Conservation (phyloP, 176 grass and related monocot genomes). For the Musa acuminata region DNA sequence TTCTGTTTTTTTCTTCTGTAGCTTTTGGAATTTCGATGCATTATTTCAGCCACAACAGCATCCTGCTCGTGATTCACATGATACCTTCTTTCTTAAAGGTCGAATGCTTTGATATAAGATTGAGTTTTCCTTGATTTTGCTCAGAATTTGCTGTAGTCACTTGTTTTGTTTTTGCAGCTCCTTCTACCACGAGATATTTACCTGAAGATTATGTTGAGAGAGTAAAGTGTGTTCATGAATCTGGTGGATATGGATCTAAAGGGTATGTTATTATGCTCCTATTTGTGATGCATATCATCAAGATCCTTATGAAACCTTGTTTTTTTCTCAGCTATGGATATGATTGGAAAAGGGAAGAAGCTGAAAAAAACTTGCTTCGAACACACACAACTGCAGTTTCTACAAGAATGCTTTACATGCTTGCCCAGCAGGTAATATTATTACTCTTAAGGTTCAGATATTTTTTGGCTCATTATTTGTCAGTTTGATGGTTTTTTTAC, state of each 20-base stretch:
- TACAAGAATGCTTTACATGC: slow-evolving; percentile 83
- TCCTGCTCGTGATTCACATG: slow-evolving; percentile 96
- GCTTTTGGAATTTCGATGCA: slow-evolving; percentile 99
- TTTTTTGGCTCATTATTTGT: background rate
- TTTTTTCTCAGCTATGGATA: slow-evolving; percentile 65
- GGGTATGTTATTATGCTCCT: slow-evolving; percentile 47
- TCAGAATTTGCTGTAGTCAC: background rate
- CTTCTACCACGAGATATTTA: slow-evolving; percentile 49
- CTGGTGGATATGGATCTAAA: slow-evolving; percentile 80
- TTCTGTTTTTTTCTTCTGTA: slow-evolving; percentile 15
- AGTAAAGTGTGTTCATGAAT: slow-evolving; percentile 80
- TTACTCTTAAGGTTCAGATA: background rate
- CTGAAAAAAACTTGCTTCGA: slow-evolving; percentile 87
- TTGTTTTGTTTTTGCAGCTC: slow-evolving; percentile 33
- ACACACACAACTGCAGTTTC: slow-evolving; percentile 99
- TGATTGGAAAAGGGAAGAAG: slow-evolving; percentile 95
- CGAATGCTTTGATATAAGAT: background rate
- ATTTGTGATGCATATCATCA: slow-evolving; percentile 2
- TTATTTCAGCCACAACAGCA: slow-evolving; percentile 94
- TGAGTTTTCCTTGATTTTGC: background rate
- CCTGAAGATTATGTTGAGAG: slow-evolving; percentile 84
- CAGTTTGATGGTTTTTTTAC: slow-evolving; percentile 3
- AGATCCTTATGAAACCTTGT: slow-evolving; percentile 18
- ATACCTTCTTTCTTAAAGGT: slow-evolving; percentile 92
- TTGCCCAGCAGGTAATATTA: slow-evolving; percentile 67